phyloP scores from a whole-genome alignment of 192 early-diverging fungal genomes.

The Phlyctochytrium bullatum region DNA sequence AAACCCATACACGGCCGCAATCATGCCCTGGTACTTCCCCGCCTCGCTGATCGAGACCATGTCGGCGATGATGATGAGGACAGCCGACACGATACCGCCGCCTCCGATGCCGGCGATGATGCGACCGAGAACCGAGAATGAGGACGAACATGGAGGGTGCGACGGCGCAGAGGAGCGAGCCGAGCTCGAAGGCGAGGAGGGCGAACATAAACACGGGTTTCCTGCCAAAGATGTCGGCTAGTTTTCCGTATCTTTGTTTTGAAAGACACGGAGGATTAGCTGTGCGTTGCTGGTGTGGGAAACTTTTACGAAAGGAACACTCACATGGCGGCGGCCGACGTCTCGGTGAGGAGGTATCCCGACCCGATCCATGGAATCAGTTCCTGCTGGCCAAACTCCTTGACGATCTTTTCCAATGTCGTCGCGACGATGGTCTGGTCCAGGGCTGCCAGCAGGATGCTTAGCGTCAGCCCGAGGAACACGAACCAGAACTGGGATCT shows the following conservation, averaged over 20 bases:
- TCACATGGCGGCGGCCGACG: conserved; percentile 14
- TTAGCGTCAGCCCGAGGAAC: conserved; percentile 45
- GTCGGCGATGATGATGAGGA: conserved; percentile 76
- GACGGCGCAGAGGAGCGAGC: conserved; percentile 77
- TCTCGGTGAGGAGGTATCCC: conserved; percentile 30
- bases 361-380: conserved; percentile 79
- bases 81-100: conserved; percentile 73
- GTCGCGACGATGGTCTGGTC: conserved; percentile 86
- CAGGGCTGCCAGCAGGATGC: conserved; percentile 68
- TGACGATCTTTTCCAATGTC: conserved; percentile 65
- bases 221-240: conserved; percentile 31
- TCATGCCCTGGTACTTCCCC: conserved; percentile 75
- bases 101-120: conserved; percentile 70
- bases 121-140: conserved; percentile 70
- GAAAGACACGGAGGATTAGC: neutral
- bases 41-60: conserved; percentile 22
- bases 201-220: conserved; percentile 63
- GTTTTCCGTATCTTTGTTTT: conserved; percentile 20
- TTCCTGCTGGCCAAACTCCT: conserved; percentile 63
- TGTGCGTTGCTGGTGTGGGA: neutral
- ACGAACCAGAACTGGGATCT: neutral
- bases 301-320: neutral
- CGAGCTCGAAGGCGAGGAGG: conserved; percentile 68
- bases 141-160: conserved; percentile 60
- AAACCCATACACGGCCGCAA: conserved; percentile 73